These are phyloP conservation scores for Leucosporidium creatinivorum DNA, from an alignment of 768 basidiomycete species.

Conservation along the genomic window DNA sequence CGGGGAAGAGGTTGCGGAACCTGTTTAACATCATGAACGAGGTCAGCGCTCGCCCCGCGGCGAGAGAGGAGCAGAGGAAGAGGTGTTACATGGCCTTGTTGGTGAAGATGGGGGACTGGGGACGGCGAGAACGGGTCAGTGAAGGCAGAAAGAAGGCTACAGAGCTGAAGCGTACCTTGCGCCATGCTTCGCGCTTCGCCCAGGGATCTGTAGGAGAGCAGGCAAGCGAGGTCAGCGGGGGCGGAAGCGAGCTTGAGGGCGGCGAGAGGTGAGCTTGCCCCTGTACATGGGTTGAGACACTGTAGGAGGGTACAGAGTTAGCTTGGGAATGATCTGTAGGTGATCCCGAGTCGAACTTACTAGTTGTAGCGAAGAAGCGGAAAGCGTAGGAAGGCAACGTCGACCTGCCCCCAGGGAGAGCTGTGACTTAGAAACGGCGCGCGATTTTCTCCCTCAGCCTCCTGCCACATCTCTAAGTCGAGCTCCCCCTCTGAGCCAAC, in stretches of 20 bases:
- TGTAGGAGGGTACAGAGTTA: neutral
- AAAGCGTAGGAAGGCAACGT: neutral
- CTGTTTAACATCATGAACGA: constrained; percentile 47
- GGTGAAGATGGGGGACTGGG: constrained; percentile 27
- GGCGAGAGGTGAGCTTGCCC: neutral
- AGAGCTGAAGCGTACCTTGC: constrained; percentile 8
- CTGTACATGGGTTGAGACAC: neutral
- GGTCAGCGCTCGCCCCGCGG: neutral
- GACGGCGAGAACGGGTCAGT: neutral
- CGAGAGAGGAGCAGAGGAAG: neutral
- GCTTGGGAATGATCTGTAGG: neutral
- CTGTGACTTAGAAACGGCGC: neutral
- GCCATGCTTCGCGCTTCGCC: constrained; percentile 29
- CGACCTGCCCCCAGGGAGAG: neutral
- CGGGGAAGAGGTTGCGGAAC: constrained; percentile 87
- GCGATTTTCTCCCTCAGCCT: neutral
- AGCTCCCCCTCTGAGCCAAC: neutral
- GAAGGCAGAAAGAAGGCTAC: no score
- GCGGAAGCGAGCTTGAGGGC: neutral
- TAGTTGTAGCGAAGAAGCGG: neutral
- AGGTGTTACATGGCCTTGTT: constrained; percentile 16
- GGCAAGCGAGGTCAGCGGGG: neutral
- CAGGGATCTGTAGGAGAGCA: constrained; percentile 1
- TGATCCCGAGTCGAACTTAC: neutral
- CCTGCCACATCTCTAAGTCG: neutral